Evolutionary conservation across 768 basidiomycete genomes (phyloP), one percentile per base, ranked within the genome.

Genomic region (Psilocybe cyanescens): DNA sequence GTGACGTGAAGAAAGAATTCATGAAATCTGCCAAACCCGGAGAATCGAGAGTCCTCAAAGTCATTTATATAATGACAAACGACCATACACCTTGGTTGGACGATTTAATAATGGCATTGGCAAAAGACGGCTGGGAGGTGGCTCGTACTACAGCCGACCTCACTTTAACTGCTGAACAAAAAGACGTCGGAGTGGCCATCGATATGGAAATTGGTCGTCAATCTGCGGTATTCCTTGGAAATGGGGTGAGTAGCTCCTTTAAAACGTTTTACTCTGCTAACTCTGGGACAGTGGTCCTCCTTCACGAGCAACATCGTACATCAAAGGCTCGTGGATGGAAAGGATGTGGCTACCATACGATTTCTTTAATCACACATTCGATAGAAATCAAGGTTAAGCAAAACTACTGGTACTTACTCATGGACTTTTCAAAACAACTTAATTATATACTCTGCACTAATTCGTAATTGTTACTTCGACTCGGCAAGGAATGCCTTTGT

Each of bases 131-230:
- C 28, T 78, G 79, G 44, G 81, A 80, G 78, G 68, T 69, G 19
- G 76, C 83, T 46, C 71, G 74, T 9, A 81, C 79, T 4, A 83
- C 75, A 59, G 66, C 66, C 37, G 83, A 85, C 59, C 67, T 84
- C 67, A 70, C 69, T 45, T 60, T 84, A 28, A 75, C 78, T 61
- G 63, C 73, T 51, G 81, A 83, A 66, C 75, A 83, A 68, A 76
- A 65, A 41, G 78, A 79, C 47, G 81, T 84, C 37, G 74, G 72
- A 24, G 76, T 81, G 76, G 80, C 82, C 8, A 76, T 84, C 9
- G 84, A 86, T 69, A 84, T 84, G 83, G 81, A 82, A 55, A 81
- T 85, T 59, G 84, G 76, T 28, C 72, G 77, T 16, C 69, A 69
- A 52, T 81, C 83, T 0, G 80, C 78, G 3, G 79, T 83, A 9